Evolutionary conservation across 768 basidiomycete genomes (phyloP), one percentile per base, ranked within the genome.

Genomic region (Neoboletus brunneissimus): DNA sequence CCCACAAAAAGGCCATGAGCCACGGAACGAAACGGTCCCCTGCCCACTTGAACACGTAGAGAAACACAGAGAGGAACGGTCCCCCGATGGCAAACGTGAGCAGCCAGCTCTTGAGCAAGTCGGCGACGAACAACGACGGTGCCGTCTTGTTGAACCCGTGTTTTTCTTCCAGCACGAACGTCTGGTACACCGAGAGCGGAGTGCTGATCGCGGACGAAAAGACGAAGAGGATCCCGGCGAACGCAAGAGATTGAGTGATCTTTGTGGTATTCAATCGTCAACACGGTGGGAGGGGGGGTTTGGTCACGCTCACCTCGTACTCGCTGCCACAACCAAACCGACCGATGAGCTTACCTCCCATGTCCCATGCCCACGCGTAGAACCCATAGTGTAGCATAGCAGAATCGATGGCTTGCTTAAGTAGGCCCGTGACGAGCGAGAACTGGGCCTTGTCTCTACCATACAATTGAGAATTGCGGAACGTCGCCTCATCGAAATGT

Each of bases 141-240:
- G 94, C 91, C 6, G 86, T 94, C 75, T 98, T 97, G 81, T 98
- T 99, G 80, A 98, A 98, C 0, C 95, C 95, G 61, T 97, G 93
- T 61, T 87, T 89, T 69, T 96, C 89, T 73, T 98, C 97, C 38
- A 98, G 79, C 6, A 94, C 89, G 67, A 99, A 99, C 4, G 93
- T 97, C 57, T 85, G 81, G 75, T 97, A 98, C 23, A 87, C 77
- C 32, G 82, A 84, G 41, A 93, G 75, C 20, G 96, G 94, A 12
- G 94, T 76, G 9, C 81, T 76, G 2, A 92, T 85, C 29, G 91
- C 69, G 0, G 85, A 80, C 3, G 88, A 87, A 40, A 85, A 52
- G 55, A 89, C 69, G 64, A 82, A 85, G 42, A 96, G 73, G 41
- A 89, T 67, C 51, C 81, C 82, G 4, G 85, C 79, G 68, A 93